These are phyloP conservation scores for Gymnopilus dilepis DNA, from an alignment of 768 basidiomycete species.

Conservation along the genomic window DNA sequence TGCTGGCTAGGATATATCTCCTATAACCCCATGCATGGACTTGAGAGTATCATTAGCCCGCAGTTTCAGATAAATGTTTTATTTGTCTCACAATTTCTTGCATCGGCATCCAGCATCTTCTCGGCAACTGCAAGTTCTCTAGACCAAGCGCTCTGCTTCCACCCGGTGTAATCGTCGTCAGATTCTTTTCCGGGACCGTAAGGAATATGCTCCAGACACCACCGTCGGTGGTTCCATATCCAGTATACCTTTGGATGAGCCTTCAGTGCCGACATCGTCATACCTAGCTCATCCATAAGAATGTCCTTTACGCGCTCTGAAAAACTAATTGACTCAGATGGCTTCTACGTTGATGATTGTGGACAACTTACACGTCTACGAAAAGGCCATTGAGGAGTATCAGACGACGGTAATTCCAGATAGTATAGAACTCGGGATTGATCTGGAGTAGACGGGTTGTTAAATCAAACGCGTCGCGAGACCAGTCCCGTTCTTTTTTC, in stretches of 20 bases:
- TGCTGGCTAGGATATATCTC: conserved; percentile 77
- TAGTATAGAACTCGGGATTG: conserved; percentile 96
- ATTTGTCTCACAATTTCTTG: conserved; percentile 78
- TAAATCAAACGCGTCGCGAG: conserved; percentile 73
- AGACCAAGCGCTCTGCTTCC: conserved; percentile 84
- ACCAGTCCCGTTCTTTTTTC: conserved; percentile 76
- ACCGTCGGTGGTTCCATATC: conserved; percentile 98
- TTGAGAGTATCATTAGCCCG: conserved; percentile 34
- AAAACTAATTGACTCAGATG: conserved; percentile 48
- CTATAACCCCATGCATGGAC: conserved; percentile 97
- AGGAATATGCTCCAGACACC: conserved; percentile 92
- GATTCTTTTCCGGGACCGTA: conserved; percentile 60
- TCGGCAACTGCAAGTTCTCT: conserved; percentile 88
- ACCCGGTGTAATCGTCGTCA: conserved; percentile 56
- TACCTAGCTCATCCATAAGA: conserved; percentile 73
- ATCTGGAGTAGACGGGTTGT: conserved; percentile 78
- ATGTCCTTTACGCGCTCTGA: conserved; percentile 64
- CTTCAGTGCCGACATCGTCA: conserved; percentile 84
- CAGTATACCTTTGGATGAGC: conserved; percentile 94
- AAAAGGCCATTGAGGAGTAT: conserved; percentile 80
- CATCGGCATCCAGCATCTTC: conserved; percentile 89
- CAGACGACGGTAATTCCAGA: conserved; percentile 92
- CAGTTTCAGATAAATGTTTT: conserved; percentile 30
- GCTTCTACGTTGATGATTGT: not conserved
- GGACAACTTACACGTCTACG: conserved; percentile 54